phyloP scores from a whole-genome alignment of 768 basidiomycete genomes.

The Neoboletus brunneissimus region DNA sequence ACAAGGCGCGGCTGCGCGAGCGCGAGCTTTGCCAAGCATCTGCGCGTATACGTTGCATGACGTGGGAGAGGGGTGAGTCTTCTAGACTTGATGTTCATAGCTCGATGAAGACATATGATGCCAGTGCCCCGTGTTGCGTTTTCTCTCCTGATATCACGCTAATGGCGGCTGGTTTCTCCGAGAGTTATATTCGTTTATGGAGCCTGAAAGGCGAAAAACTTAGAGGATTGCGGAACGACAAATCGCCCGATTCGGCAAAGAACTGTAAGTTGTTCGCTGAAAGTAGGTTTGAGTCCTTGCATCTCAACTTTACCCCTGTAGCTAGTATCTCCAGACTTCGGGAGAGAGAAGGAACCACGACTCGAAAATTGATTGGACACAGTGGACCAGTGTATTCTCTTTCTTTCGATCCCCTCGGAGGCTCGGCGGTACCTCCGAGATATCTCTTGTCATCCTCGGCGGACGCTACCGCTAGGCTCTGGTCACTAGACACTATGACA shows the following conservation, averaged over 20 bases:
- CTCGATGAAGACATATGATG: conserved; percentile 11
- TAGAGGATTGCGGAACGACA: conserved; percentile 73
- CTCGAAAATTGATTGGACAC: conserved; percentile 95
- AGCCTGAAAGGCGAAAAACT: conserved; percentile 90
- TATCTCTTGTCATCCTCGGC: conserved; percentile 91
- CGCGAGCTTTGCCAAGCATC: conserved; percentile 82
- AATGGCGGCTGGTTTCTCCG: conserved; percentile 92
- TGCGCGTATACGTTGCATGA: conserved; percentile 96
- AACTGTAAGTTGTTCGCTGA: conserved; percentile 59
- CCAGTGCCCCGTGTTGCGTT: conserved; percentile 76
- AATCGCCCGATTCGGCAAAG: conserved; percentile 58
- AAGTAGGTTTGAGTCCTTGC: not conserved
- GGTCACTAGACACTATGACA: conserved; percentile 94
- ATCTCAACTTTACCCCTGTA: conserved; percentile 27
- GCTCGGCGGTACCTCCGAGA: conserved; percentile 81
- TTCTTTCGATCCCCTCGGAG: conserved; percentile 87
- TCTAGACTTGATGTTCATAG: not conserved
- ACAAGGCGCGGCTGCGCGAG: conserved; percentile 51
- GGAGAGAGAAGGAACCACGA: conserved; percentile 75
- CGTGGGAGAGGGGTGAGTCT: conserved; percentile 83
- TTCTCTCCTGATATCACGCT: conserved; percentile 91
- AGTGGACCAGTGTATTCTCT: conserved; percentile 95
- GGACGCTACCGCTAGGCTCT: conserved; percentile 85
- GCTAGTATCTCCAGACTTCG: conserved; percentile 57
- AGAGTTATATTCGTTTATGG: conserved; percentile 95